phyloP scores from a whole-genome alignment of 192 early-diverging fungal genomes.

The Pecoramyces ruminantium region DNA sequence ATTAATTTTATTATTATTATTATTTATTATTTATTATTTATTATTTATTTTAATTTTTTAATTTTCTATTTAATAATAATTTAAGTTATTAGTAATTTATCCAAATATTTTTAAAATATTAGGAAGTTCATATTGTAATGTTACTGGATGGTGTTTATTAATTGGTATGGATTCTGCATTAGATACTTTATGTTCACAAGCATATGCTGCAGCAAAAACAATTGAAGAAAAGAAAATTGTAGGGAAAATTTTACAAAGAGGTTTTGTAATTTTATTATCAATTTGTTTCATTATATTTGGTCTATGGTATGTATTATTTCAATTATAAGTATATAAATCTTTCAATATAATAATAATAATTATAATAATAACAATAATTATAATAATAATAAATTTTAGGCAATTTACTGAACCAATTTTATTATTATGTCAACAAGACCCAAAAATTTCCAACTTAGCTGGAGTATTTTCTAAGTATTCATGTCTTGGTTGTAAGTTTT shows the following conservation, averaged over 20 bases:
- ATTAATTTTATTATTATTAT: too few species aligned
- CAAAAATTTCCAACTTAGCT: constrained; percentile 42
- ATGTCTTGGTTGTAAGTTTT: constrained; percentile 28
- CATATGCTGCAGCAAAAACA: constrained; percentile 42
- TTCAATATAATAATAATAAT: too few species aligned
- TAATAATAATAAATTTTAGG: too few species aligned
- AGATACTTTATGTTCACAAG: constrained; percentile 58
- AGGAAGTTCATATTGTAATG: constrained; percentile 7
- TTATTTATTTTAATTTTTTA: too few species aligned
- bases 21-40: too few species aligned
- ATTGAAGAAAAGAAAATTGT: neutral
- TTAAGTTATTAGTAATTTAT: too few species aligned
- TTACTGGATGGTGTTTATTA: constrained; percentile 45
- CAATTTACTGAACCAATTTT: constrained; percentile 54
- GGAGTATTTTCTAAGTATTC: constrained; percentile 50
- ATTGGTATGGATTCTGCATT: constrained; percentile 54
- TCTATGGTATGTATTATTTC: constrained; percentile 39
- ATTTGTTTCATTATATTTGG: constrained; percentile 52
- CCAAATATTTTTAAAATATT: too few species aligned
- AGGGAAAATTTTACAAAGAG: constrained; percentile 37
- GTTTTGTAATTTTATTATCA: constrained; percentile 51
- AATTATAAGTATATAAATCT: too few species aligned
- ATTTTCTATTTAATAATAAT: too few species aligned
- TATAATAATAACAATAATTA: too few species aligned
- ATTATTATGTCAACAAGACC: constrained; percentile 55